Base-by-base conservation (phyloP, 2,329 filamentous ascomycete species). In the Dactylellina sp. region DNA sequence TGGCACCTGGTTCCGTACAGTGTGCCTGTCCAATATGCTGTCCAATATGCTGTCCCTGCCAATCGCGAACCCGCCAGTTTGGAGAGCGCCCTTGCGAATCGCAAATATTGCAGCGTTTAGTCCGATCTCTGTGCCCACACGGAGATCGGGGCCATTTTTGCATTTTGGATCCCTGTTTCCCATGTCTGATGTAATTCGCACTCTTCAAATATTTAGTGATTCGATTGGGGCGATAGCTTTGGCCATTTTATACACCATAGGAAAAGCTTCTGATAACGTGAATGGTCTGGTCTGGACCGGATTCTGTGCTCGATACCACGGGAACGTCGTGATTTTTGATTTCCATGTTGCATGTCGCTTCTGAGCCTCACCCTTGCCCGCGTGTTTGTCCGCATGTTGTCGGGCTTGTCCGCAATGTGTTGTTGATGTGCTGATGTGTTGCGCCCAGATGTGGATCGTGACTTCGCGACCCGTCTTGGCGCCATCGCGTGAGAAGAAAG, bases 401-500 rank as follows among this genome's bases (percentile, higher is more conserved):
- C 28, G 28, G 9, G 28, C n/a, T n/a, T n/a, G 28, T 32, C 37
- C 3, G 37, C n/a, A 14, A 40, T 40, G 32, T 35, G 32, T 35
- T 35, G 32, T 12, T 6, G 3, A 42, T 39, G 40, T 25, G 60
- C 60, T 65, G 68, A 52, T 18, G 59, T 60, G 35, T 57, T 65
- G 60, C 47, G 60, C 53, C 25, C 47, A 46, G 59, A 63, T 50
- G 14, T 22, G 20, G 20, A 20, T 18, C 66, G 68, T 72, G 68
- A 72, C 68, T 72, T 65, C 68, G 68, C 44, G 68, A 65, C 46
- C 47, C 16, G 20, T 39, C 32, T 32, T 32, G 28, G 28, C 28
- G 14, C 25, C 28, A 37, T 18, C 16, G 39, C 11, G 39, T 42
- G 39, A n/a, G 39, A 16, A 4, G n/a, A n/a, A n/a, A 32, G 28